Percentiles rank a stretch among this genome's conserved stretches.
Conservation (phyloP, 345 rosid species). For the Gossypium ekmanianum region DNA sequence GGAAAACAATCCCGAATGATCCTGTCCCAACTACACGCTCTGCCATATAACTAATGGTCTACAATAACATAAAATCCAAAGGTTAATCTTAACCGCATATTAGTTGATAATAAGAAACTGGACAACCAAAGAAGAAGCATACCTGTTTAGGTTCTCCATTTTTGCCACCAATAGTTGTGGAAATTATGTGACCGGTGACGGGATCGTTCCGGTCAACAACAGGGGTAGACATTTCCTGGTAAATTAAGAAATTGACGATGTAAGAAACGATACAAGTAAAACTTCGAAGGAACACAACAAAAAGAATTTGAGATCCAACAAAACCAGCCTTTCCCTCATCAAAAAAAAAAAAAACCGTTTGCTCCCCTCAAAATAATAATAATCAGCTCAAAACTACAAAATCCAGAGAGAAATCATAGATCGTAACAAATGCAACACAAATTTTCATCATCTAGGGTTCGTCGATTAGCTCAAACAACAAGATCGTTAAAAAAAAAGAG, state of each 20-base stretch:
- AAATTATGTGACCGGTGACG: constrained; percentile 83
- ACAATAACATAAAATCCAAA: constrained; percentile 22
- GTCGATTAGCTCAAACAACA: background rate
- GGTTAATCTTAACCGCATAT: background rate
- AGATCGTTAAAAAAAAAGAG: background rate
- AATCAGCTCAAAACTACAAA: background rate
- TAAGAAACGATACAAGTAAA: background rate
- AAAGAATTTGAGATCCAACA: background rate
- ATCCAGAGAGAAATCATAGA: constrained; percentile 19
- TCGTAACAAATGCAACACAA: constrained; percentile 1
- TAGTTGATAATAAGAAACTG: background rate
- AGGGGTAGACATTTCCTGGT: constrained; percentile 67
- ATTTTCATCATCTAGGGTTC: background rate
- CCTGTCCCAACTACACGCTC: constrained; percentile 89
- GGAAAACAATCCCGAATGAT: constrained; percentile 82
- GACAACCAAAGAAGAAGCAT: background rate
- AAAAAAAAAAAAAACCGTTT: background rate
- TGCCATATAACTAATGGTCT: constrained; percentile 93
- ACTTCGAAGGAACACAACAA: background rate
- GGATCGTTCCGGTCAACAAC: constrained; percentile 66
- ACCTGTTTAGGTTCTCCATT: constrained; percentile 92
- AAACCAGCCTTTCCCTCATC: background rate
- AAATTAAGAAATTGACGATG: constrained; percentile 4
- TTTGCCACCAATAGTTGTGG: constrained; percentile 87
- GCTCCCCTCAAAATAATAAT: background rate